phyloP scores from a whole-genome alignment of 2,329 filamentous ascomycete genomes.

The Pseudogymnoascus sp. region DNA sequence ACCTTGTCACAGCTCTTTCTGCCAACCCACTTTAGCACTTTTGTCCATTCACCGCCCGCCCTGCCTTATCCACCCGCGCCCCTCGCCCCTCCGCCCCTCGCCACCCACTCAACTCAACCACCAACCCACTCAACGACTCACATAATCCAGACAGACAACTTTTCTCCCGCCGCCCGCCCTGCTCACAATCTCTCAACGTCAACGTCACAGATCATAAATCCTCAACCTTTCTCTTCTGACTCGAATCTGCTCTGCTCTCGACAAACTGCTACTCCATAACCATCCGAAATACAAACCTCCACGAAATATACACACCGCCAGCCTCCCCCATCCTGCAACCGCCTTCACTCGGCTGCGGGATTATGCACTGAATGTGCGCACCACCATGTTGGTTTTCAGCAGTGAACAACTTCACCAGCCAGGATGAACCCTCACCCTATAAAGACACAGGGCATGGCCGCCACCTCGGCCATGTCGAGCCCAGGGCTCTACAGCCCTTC shows the following conservation, averaged over 20 bases:
- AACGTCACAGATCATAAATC: not conserved
- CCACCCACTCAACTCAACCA: slow-evolving; percentile 1
- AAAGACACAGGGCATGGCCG: slow-evolving; percentile 28
- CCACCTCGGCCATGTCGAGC: slow-evolving; percentile 52
- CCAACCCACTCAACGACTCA: slow-evolving; percentile 6
- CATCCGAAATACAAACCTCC: too few relatives aligned
- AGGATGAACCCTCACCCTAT: slow-evolving; percentile 22
- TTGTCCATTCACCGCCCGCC: slow-evolving; percentile 7
- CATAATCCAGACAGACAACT: not conserved
- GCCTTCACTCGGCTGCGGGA: not conserved
- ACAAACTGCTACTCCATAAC: not conserved
- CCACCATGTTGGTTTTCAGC: slow-evolving; percentile 9
- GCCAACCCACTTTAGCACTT: not conserved
- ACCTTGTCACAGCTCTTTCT: not conserved
- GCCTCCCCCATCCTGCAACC: not conserved
- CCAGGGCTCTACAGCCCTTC: slow-evolving; percentile 53
- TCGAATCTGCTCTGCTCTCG: not conserved
- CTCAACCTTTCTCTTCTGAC: not conserved
- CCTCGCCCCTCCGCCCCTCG: not conserved
- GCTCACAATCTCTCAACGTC: not conserved
- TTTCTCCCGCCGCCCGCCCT: not conserved
- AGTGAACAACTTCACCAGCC: slow-evolving; percentile 11
- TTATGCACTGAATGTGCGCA: slow-evolving; percentile 8
- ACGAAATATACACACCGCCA: not conserved
- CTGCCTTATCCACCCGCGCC: slow-evolving; percentile 4